These are phyloP conservation scores for Babesia ovata DNA, from an alignment of 169 alveolate species.

Conservation along the genomic window DNA sequence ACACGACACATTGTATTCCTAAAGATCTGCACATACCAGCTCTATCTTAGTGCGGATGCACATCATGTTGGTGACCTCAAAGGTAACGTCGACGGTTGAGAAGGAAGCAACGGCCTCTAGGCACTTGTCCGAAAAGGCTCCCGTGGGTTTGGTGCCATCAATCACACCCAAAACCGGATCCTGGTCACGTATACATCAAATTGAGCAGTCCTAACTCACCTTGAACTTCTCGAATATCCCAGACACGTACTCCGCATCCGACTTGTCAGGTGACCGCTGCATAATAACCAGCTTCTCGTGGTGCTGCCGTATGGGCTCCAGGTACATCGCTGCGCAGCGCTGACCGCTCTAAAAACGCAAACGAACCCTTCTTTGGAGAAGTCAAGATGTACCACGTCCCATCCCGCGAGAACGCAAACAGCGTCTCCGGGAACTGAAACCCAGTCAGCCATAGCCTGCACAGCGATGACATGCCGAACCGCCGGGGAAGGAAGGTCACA, in stretches of 20 bases:
- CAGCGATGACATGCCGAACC: slow-evolving; percentile 22
- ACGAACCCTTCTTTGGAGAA: slow-evolving; percentile 82
- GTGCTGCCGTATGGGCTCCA: slow-evolving; percentile 57
- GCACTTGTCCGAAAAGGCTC: slow-evolving; percentile 64
- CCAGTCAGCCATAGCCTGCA: slow-evolving; percentile 88
- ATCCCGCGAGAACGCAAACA: slow-evolving; percentile 77
- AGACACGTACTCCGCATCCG: slow-evolving; percentile 41
- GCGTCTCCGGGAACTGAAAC: slow-evolving; percentile 88
- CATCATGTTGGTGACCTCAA: slow-evolving; percentile 36
- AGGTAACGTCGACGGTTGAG: slow-evolving; percentile 31
- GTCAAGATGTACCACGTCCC: slow-evolving; percentile 82
- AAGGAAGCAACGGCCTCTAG: slow-evolving; percentile 16
- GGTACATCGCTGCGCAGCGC: slow-evolving; percentile 38
- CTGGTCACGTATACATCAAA: slow-evolving; percentile 5
- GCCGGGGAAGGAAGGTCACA: slow-evolving; percentile 2
- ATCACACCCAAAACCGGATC: slow-evolving; percentile 51
- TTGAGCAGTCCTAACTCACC: slow-evolving; percentile 18
- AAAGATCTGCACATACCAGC: slow-evolving; percentile 11
- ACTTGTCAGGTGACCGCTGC: slow-evolving; percentile 41
- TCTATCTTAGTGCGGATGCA: slow-evolving; percentile 54
- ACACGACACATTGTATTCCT: neutral
- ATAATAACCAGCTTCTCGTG: slow-evolving; percentile 54
- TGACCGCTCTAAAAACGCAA: neutral
- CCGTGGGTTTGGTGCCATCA: slow-evolving; percentile 52
- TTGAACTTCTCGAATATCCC: slow-evolving; percentile 23